phyloP scores from a whole-genome alignment of 192 early-diverging fungal genomes.

The Dissophora ornata region DNA sequence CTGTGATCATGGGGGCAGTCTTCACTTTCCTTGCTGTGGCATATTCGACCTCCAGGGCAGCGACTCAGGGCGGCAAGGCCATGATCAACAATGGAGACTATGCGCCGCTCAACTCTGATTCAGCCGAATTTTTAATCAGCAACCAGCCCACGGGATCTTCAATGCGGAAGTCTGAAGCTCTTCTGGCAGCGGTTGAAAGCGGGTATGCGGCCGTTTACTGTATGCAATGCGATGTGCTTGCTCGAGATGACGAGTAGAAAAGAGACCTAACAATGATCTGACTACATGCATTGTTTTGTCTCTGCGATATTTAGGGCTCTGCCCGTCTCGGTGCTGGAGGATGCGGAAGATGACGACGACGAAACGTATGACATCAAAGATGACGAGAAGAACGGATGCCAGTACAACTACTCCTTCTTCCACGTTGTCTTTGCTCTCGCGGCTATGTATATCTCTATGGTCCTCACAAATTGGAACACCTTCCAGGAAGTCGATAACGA shows the following conservation, averaged over 20 bases:
- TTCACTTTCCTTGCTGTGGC: slow-evolving; percentile 95
- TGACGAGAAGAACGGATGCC: slow-evolving; percentile 84
- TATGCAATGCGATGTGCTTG: too few species aligned
- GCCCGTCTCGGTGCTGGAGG: slow-evolving; percentile 77
- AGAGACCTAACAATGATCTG: too few species aligned
- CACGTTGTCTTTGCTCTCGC: slow-evolving; percentile 91
- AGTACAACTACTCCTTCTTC: slow-evolving; percentile 94
- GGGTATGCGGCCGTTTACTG: too few species aligned
- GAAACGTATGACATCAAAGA: slow-evolving; percentile 69
- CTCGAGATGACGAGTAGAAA: too few species aligned
- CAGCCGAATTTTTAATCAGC: slow-evolving; percentile 61
- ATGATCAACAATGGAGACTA: slow-evolving; percentile 69
- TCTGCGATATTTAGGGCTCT: too few species aligned
- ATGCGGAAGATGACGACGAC: slow-evolving; percentile 72
- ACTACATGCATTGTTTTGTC: too few species aligned
- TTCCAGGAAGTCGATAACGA: slow-evolving; percentile 18
- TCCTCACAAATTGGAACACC: slow-evolving; percentile 86
- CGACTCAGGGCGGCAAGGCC: slow-evolving; percentile 82
- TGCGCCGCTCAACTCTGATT: slow-evolving; percentile 63
- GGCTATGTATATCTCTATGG: slow-evolving; percentile 95
- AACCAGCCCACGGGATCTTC: slow-evolving; percentile 53
- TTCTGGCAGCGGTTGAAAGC: slow-evolving; percentile 67
- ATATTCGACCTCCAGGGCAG: slow-evolving; percentile 92
- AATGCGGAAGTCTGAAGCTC: slow-evolving; percentile 46
- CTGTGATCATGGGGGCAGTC: slow-evolving; percentile 84